A percentile compares a stretch with the other conserved stretches of the same genome.
phyloP scores from a whole-genome alignment of 2,329 filamentous ascomycete species.

The Dryadomyces quercus-mongolicae region DNA sequence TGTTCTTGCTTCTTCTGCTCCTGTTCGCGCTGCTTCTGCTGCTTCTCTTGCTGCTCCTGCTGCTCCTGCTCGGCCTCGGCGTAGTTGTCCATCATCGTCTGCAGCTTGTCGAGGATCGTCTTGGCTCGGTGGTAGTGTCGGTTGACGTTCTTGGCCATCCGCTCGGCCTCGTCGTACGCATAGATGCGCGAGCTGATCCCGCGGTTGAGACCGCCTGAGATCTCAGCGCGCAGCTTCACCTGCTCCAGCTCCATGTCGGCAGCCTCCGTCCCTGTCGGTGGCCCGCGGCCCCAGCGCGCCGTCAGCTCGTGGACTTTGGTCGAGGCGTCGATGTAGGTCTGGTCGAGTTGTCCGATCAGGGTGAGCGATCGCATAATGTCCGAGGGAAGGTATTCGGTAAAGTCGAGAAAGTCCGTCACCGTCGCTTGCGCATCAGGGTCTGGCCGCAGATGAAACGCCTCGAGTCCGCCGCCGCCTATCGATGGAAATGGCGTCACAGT shows the following conservation, averaged over 20 bases:
- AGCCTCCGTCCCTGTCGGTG: conserved; percentile 23
- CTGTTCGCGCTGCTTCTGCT: conserved; percentile 31
- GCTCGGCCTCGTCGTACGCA: conserved; percentile 48
- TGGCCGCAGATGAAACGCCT: conserved; percentile 36
- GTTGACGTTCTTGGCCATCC: conserved; percentile 51
- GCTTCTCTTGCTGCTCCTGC: conserved; percentile 38
- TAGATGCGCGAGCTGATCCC: conserved; percentile 44
- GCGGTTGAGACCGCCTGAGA: conserved; percentile 44
- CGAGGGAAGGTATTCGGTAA: conserved; percentile 56
- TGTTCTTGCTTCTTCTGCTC: conserved; percentile 38
- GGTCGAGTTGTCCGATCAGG: conserved; percentile 52
- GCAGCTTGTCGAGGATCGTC: conserved; percentile 44
- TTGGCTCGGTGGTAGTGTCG: conserved; percentile 50
- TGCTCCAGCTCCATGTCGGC: conserved; percentile 34
- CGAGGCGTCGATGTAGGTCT: conserved; percentile 44
- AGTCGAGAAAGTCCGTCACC: conserved; percentile 59
- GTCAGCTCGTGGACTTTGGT: conserved; percentile 43
- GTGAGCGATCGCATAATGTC: conserved; percentile 55
- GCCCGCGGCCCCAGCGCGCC: conserved; percentile 42
- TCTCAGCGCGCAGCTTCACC: conserved; percentile 42
- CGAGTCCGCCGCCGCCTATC: conserved; percentile 25
- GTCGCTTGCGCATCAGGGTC: conserved; percentile 58
- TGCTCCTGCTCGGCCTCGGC: conserved; percentile 37
- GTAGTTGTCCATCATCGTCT: conserved; percentile 48
- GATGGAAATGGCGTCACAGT: conserved; percentile 7